Evolutionary conservation across 2,329 filamentous ascomycete species (phyloP), one percentile per base, ranked within the genome.

Genomic region (Teratosphaeriaceae sp.): DNA sequence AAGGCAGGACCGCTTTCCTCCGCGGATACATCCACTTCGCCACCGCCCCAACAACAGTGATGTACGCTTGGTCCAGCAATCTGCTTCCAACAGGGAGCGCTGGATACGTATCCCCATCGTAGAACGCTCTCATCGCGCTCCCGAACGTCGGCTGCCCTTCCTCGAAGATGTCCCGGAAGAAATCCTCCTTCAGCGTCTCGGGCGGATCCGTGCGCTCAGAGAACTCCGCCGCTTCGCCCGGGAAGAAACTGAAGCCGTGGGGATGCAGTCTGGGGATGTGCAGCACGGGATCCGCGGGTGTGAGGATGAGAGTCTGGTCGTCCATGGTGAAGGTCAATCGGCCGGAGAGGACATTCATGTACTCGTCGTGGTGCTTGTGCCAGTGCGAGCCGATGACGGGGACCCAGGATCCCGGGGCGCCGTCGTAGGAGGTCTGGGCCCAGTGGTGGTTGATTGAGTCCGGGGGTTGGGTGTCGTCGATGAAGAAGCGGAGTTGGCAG

Each of bases 41-140:
- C 9, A 48, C 12, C 5, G 33, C n/a, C 15, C 43, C 43, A 11
- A 51, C 30, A 6, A 30, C n/a, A 15, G 11, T 30, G 6, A 38
- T 42, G n/a, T 39, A 42, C n/a, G 37, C 29, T 37, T 49, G 46
- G 26, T 51, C 46, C 18, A 47, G 22, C 43, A 38, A 21, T 30
- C 39, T 24, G 20, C 44, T 43, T 6, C 44, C 47, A 7, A 44
- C 47, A 1, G 49, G 49, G 22, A 51, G 15, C 11, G 44, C 41
- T n/a, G 41, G 2, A 44, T 43, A 49, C 12, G 40, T 43, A 42
- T 51, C 49, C n/a, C 49, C 47, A 16, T 47, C 44, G n/a, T 46
- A 49, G 26, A 43, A 47, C 2, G 26, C 20, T 13, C 45, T 40
- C 46, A 45, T 49, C 3, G 34, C 40, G 9, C 20, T 40, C 26